Evolutionary conservation across 2,329 filamentous ascomycete species (phyloP), one percentile per base, ranked within the genome.

Genomic region (Fusarium mexicanum): DNA sequence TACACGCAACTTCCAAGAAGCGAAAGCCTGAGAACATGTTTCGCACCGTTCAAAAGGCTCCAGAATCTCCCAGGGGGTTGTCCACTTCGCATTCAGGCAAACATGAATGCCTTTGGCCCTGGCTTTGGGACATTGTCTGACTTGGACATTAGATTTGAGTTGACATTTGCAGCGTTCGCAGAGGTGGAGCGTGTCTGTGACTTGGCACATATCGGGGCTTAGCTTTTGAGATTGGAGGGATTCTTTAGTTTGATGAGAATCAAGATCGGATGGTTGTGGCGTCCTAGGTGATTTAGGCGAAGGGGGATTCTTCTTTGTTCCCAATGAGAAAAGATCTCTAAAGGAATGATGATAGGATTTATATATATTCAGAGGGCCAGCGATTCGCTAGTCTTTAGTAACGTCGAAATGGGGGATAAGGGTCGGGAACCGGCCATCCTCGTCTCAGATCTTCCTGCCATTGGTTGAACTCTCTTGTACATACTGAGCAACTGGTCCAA

Each of bases 251-350:
- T 29, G 11, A 6, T 9, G 14, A 12, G 26, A n/a, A n/a, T 13
- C 8, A 12, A 14, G 3, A 8, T 31, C 8, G 18, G 26, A 29
- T 41, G n/a, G 10, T 13, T 41, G 5, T 41, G 18, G 16, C 8
- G 2, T n/a, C 16, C 1, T 9, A 3, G 18, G 6, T 6, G 8
- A 40, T 17, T 7, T 38, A 26, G n/a, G 20, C 20, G 11, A 38
- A 17, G 1, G 6, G 13, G 14, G 24, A 17, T 17, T 17, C 11
- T 9, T 29, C 5, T 14, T 47, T 47, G 9, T 29, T 29, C 0
- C 0, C 8, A 35, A 2, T 35, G 17, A 12, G 33, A 17, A 20
- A 2, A 17, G 18, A 8, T 3, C 7, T 16, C 22, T 10, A 0
- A 16, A 26, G 8, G 18, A 53, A 12, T 16, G 7, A 20, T 26